These are phyloP conservation scores for Rosa chinensis DNA, from an alignment of 306 rosid species.

Conservation along the genomic window DNA sequence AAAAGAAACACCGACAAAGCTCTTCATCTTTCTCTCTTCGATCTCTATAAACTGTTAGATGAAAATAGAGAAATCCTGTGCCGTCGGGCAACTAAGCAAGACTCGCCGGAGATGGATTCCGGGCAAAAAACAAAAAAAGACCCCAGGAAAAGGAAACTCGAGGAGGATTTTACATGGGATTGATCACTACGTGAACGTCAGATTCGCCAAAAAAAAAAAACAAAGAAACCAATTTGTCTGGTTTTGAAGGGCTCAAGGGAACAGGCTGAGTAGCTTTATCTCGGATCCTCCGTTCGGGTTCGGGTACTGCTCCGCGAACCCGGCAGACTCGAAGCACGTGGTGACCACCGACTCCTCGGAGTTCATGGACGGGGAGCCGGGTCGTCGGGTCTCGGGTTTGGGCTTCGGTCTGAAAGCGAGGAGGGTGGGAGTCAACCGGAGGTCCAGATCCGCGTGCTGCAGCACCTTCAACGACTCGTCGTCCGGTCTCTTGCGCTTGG, in stretches of 20 bases:
- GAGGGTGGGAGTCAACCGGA: slow-evolving; percentile 57
- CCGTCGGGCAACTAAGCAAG: slow-evolving; percentile 57
- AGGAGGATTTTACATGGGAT: slow-evolving; percentile 22
- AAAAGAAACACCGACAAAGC: slow-evolving; percentile 53
- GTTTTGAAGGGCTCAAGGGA: slow-evolving; percentile 29
- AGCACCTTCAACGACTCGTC: slow-evolving; percentile 35
- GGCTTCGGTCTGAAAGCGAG: slow-evolving; percentile 32
- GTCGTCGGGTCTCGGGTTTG: slow-evolving; percentile 52
- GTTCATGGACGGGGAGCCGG: slow-evolving; percentile 81
- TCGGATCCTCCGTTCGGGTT: slow-evolving; percentile 25
- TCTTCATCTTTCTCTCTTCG: slow-evolving; percentile 60
- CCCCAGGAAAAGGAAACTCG: not conserved
- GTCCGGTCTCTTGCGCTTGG: slow-evolving; percentile 59
- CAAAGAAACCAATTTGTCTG: not conserved
- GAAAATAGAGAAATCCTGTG: slow-evolving; percentile 59
- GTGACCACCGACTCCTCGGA: slow-evolving; percentile 88
- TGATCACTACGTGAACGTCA: slow-evolving; percentile 30
- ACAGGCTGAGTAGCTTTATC: slow-evolving; percentile 68
- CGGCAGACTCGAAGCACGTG: slow-evolving; percentile 55
- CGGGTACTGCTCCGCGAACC: slow-evolving; percentile 36
- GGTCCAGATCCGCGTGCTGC: slow-evolving; percentile 61
- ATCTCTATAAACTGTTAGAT: slow-evolving; percentile 33
- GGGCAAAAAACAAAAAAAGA: slow-evolving; percentile 23
- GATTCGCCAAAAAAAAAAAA: slow-evolving; percentile 31
- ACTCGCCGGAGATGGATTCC: slow-evolving; percentile 56